These are phyloP conservation scores for Trichoderma hamatum DNA, from an alignment of 2,329 filamentous ascomycete species.

Conservation along the genomic window DNA sequence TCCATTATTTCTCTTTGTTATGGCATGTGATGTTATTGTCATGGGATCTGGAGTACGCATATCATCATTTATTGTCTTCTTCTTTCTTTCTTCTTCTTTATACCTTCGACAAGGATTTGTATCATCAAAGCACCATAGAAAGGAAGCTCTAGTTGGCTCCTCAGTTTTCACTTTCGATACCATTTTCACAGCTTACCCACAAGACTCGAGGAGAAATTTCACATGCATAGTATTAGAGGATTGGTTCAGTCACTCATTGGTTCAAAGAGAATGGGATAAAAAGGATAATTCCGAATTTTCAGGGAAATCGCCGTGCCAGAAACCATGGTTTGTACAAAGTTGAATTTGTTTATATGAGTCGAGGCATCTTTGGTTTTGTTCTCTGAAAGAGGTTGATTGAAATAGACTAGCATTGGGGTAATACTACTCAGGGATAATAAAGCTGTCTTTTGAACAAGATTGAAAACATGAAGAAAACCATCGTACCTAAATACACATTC, in stretches of 20 bases:
- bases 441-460: neutral
- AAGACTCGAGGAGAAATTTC: slow-evolving; percentile 12
- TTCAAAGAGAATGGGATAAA: slow-evolving; percentile 23
- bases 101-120: neutral
- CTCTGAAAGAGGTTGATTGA: neutral
- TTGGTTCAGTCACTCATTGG: slow-evolving; percentile 25
- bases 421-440: slow-evolving; percentile 1
- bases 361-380: slow-evolving; percentile 22
- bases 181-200: slow-evolving; percentile 7
- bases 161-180: slow-evolving; percentile 16
- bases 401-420: slow-evolving; percentile 25
- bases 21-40: slow-evolving; percentile 4
- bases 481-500: neutral
- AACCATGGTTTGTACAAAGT: slow-evolving; percentile 10
- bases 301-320: neutral
- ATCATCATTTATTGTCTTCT: slow-evolving; percentile 13
- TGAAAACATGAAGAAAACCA: neutral
- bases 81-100: neutral
- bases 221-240: slow-evolving; percentile 21
- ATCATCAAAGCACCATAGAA: slow-evolving; percentile 4
- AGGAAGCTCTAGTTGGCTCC: neutral
- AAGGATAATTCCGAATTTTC: slow-evolving; percentile 23
- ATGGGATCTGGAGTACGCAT: slow-evolving; percentile 23
- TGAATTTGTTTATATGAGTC: slow-evolving; percentile 23
- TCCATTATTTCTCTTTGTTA: slow-evolving; percentile 1